Conservation (phyloP, 1,284 basidiomycete species). For the Ceratobasidium sp. region DNA sequence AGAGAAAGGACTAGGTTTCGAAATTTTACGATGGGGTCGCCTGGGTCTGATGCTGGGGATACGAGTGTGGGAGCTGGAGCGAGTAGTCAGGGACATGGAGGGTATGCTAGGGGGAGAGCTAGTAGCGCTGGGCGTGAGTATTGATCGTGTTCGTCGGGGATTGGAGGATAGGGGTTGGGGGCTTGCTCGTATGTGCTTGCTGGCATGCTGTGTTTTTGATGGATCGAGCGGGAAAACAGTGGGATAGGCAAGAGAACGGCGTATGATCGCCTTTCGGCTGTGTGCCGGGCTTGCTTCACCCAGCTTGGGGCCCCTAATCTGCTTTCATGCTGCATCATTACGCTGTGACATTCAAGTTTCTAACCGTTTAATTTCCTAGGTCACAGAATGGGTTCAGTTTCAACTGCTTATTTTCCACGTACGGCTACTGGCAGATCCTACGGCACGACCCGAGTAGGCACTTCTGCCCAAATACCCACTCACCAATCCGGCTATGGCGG, state of each 20-base stretch:
- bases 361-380: constrained; percentile 44
- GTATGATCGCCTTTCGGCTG: neutral
- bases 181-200: neutral
- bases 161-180: neutral
- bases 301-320: neutral
- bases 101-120: neutral
- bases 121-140: constrained; percentile 27
- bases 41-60: constrained; percentile 30
- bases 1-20: constrained; percentile 42
- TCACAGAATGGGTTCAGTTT: constrained; percentile 49
- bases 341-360: constrained; percentile 19
- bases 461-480: constrained; percentile 13
- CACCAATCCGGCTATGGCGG: constrained; percentile 73
- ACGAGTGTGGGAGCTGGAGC: constrained; percentile 12
- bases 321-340: neutral
- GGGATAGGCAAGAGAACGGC: neutral
- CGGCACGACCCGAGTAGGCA: constrained; percentile 9
- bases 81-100: constrained; percentile 17
- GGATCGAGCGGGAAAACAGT: too few species aligned
- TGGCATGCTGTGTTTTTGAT: too few species aligned
- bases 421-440: constrained; percentile 50
- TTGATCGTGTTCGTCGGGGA: neutral
- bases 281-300: neutral
- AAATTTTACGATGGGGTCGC: constrained; percentile 42
- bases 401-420: constrained; percentile 54